phyloP scores from a whole-genome alignment of 805 yeast genomes.

The Cyberlindnera lachancei region DNA sequence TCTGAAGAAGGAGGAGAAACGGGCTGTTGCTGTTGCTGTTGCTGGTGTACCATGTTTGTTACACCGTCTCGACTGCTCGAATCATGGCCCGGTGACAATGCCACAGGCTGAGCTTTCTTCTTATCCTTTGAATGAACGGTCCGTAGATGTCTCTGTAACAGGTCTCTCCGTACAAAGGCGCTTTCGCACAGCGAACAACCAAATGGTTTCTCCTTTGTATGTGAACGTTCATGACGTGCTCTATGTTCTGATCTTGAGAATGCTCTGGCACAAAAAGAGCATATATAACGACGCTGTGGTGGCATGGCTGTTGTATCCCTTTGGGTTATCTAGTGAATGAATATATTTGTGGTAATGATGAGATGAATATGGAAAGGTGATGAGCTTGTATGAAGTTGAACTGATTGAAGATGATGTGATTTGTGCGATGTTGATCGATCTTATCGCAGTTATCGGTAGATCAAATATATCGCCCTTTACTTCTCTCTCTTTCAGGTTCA shows the following conservation, averaged over 20 bases:
- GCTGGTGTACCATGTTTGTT: too few species aligned
- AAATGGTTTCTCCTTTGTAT: conserved; percentile 75
- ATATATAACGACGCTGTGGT: conserved; percentile 60
- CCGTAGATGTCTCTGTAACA: conserved; percentile 67
- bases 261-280: conserved; percentile 74
- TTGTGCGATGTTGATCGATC: too few species aligned
- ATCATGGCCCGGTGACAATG: neutral
- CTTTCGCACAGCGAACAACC: conserved; percentile 63
- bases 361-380: too few species aligned
- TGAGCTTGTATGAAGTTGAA: too few species aligned
- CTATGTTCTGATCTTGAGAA: conserved; percentile 77
- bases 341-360: too few species aligned
- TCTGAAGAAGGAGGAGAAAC: neutral
- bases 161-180: conserved; percentile 70
- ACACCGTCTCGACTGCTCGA: too few species aligned
- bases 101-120: neutral
- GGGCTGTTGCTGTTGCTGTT: too few species aligned
- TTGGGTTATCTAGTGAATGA: too few species aligned
- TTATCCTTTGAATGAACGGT: conserved; percentile 52
- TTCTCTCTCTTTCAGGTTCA: too few species aligned
- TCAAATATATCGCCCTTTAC: too few species aligned
- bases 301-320: conserved; percentile 16
- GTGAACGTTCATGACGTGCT: conserved; percentile 72
- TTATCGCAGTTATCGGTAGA: too few species aligned
- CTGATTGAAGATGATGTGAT: too few species aligned